phyloP scores from a whole-genome alignment of 148 eudicot genomes.

The Oxyria digyna region DNA sequence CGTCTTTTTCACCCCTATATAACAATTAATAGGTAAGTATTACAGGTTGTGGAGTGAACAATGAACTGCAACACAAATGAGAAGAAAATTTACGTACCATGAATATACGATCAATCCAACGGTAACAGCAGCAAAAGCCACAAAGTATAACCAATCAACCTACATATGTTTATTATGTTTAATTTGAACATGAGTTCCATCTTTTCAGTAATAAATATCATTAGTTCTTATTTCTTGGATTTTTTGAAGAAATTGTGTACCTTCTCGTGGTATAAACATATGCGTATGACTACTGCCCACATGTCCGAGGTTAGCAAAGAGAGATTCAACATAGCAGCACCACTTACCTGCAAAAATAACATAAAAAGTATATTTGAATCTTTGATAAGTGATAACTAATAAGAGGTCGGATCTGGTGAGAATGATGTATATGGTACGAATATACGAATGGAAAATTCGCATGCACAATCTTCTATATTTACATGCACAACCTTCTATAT shows the following conservation, averaged over 20 bases:
- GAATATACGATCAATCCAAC: constrained; percentile 70
- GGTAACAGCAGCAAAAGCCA: constrained; percentile 66
- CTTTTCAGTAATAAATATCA: neutral
- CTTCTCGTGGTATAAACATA: constrained; percentile 72
- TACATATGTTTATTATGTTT: constrained; percentile 11
- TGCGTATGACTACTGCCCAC: constrained; percentile 89
- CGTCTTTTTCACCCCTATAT: neutral
- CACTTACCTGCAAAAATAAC: constrained; percentile 46
- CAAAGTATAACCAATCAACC: constrained; percentile 90
- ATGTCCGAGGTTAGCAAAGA: constrained; percentile 82
- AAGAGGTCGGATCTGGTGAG: too few relatives aligned
- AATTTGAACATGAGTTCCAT: neutral
- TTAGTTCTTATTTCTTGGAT: neutral
- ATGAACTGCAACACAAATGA: too few relatives aligned
- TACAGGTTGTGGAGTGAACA: too few relatives aligned
- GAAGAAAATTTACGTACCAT: constrained; percentile 30
- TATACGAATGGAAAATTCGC: too few relatives aligned
- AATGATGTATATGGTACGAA: too few relatives aligned
- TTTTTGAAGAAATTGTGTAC: constrained; percentile 13
- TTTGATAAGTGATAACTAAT: neutral
- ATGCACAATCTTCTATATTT: too few relatives aligned
- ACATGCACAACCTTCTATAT: too few relatives aligned
- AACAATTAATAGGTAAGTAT: neutral
- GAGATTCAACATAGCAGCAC: constrained; percentile 74
- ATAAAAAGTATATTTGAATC: neutral